Evolutionary conservation across 1,139 yeast genomes (phyloP), one percentile per base, ranked within the genome.

Genomic region (Geotrichum carabidarum): DNA sequence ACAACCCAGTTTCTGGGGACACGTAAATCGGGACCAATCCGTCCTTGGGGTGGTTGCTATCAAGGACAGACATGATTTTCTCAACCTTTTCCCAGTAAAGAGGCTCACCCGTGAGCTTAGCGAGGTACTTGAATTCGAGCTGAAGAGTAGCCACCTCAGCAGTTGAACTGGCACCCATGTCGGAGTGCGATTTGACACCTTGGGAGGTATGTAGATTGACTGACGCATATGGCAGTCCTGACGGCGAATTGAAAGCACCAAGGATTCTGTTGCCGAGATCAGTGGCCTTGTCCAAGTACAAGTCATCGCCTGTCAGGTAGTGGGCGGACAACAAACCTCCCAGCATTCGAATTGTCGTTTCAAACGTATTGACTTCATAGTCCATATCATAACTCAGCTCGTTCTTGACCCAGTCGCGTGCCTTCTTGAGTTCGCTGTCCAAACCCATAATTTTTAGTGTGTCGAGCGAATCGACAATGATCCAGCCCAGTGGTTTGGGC

Each of bases 141-240:
- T 90, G 97, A 59, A 91, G 73, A 1, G 97, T 87, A 0, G 95
- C 81, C 8, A 83, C 96, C 67, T 91, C 97, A 0, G 98, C 95
- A 1, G 96, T 88, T 0, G 95, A 85, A 12, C 91, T 77, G 2
- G 86, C 83, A 12, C 87, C 95, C 15, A 38, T 48, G 63, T 85
- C 91, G 14, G 75, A 84, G 65, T 82, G 90, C 54, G 79, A 80
- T 57, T 71, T 76, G 36, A 80, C 69, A 2, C 91, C 91, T 59
- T 74, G 69, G 3, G 87, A 84, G 0, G 85, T 72, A 53, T 74
- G 73, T 60, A 90, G 74, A 68, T 88, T 90, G n/a, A 89, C 83
- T 22, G 88, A 83, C 2, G 93, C 79, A 62, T 79, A 86, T 0
- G 96, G 96, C 30, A 90, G 66, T 0, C 95, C 95, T 0, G 84